Conservation (phyloP, 129 eudicot genomes). For the Dittrichia graveolens region DNA sequence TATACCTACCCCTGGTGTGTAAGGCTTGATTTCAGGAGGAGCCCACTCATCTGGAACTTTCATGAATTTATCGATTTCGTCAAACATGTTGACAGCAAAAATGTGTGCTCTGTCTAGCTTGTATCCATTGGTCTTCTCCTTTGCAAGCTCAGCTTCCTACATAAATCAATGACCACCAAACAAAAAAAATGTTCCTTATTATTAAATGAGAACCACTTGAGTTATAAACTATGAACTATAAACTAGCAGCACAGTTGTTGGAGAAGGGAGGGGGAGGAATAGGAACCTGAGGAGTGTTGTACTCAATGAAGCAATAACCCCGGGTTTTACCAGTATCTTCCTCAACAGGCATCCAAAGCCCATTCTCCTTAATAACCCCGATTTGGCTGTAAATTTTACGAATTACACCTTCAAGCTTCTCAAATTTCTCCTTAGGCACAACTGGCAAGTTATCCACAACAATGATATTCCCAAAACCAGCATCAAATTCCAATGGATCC, state of each 20-base stretch:
- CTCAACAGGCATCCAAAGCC: conserved; percentile 85
- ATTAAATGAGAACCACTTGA: background rate
- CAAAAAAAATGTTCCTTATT: background rate
- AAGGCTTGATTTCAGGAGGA: conserved; percentile 81
- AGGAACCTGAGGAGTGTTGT: conserved; percentile 77
- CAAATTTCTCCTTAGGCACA: conserved; percentile 67
- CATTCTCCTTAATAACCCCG: conserved; percentile 71
- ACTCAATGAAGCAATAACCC: conserved; percentile 85
- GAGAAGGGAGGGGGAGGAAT: background rate
- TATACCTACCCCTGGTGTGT: conserved; percentile 62
- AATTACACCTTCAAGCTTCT: conserved; percentile 35
- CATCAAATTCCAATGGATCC: conserved; percentile 56
- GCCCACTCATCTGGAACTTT: conserved; percentile 95
- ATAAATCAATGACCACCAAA: background rate
- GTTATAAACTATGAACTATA: background rate
- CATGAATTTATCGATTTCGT: conserved; percentile 78
- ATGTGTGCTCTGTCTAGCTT: conserved; percentile 73
- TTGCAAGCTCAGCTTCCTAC: conserved; percentile 89
- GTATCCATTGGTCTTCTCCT: conserved; percentile 73
- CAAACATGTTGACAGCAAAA: conserved; percentile 75
- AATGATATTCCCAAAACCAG: conserved; percentile 54
- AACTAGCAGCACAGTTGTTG: background rate
- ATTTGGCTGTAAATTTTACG: conserved; percentile 59
- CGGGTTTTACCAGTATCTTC: conserved; percentile 51
- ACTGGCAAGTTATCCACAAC: conserved; percentile 54